Evolutionary conservation across 2,329 filamentous ascomycete species (phyloP), one percentile per base, ranked within the genome.

Genomic region (Colletotrichum godetiae): DNA sequence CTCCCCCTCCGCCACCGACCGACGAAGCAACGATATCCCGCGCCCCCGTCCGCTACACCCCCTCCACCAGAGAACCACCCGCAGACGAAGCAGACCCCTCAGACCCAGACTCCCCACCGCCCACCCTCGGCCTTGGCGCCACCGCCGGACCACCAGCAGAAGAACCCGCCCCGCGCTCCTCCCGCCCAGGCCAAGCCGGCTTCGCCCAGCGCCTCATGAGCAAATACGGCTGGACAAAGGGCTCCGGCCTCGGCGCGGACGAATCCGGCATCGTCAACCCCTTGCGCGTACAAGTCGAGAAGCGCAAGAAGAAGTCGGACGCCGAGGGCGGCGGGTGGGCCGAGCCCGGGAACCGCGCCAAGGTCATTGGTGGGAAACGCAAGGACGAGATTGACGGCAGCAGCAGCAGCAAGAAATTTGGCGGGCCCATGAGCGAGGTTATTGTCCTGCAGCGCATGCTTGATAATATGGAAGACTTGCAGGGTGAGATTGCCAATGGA

Each of bases 171-270:
- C 82, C 86, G 37, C 89, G 90, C 49, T 92, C 92, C 55, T 90
- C 86, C 69, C 91, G 92, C 3, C 95, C 95, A 0, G 94, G 95
- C 19, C 94, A 97, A 81, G 90, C 92, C 76, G 94, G 92, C 64
- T 98, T 98, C 81, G 97, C 95, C 0, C 91, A 95, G 76, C 93
- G 95, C 42, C 89, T 98, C 68, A 95, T 99, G 91, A 90, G 91
- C 74, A 98, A 98, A 81, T 97, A 98, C 84, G 97, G 97, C 68
- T 98, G 95, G 94, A 92, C 92, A 46, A 93, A 95, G 79, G 97
- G 97, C 29, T 89, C 92, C 75, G 97, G 97, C 24, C 90, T 99
- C 4, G 97, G 97, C 76, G 95, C 94, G 19, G 90, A 92, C 75
- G 91, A 91, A 37, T 91, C 92, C 29, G 97, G 97, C 74, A 98